Base-by-base conservation (phyloP, 345 rosid genomes). In the Lepidium didymum region DNA sequence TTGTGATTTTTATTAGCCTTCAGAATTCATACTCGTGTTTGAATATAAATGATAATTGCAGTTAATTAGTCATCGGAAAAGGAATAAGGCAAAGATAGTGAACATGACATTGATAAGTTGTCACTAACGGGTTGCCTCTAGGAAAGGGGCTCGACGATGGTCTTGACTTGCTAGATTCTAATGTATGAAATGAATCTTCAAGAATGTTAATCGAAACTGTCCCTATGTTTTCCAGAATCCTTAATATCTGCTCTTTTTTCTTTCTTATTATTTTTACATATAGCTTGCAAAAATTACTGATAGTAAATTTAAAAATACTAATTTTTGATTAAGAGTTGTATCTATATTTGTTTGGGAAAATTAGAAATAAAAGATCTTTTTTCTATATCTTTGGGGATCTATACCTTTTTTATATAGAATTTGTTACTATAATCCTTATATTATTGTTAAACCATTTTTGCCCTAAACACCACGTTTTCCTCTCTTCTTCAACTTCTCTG, bases 111-210 rank as follows among this genome's bases (percentile, higher is more conserved):
- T 89, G 96, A 86, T 94, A 77, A 97, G 96, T 36, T 80, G 96
- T 94, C 66, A 89, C 96, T 36, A 97, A 95, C 42, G 99, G 99
- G 43, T 86, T 95, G 19, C 99, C 96, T 7, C 81, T 95, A 64
- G 96, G 92, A 0, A 96, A 89, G 76, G 99, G 97, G 41, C 84
- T 91, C 62, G 99, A 91, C 53, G 99, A 95, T 84, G 99, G 87
- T 38, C 99, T 94, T 44, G 96, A 89, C 67, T 69, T 95, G 64
- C 80, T 79, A 46, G 96, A 89, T 74, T 81, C 92, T 1, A 97
- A 94, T 69, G 77, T 87, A 85, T 94, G 91, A 27, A 87, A 91
- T 31, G 99, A 89, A 62, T 85, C 97, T 72, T 94, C 99, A 1
- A 85, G 90, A 81, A 89, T 91, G 96, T 91, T 96, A 0, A 66